These are phyloP conservation scores for Xylariales sp. DNA, from an alignment of 2,329 filamentous ascomycete genomes.

Conservation along the genomic window DNA sequence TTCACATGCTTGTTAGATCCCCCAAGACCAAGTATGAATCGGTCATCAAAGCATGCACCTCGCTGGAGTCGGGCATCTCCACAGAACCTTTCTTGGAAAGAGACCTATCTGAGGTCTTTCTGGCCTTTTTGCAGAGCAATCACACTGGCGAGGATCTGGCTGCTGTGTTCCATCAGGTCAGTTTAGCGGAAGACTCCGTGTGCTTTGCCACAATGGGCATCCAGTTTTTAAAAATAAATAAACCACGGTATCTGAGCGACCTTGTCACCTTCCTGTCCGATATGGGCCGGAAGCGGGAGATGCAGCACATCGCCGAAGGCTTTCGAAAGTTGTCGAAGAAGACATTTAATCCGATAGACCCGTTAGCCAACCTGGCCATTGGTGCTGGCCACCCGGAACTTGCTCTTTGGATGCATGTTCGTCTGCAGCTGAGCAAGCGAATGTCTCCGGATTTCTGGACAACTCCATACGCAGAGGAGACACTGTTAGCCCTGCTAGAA, in stretches of 20 bases:
- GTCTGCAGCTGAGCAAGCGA: slow-evolving; percentile 11
- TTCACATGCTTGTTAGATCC: slow-evolving; percentile 21
- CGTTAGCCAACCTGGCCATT: slow-evolving; percentile 16
- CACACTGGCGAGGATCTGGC: slow-evolving; percentile 8
- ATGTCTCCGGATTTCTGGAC: slow-evolving; percentile 14
- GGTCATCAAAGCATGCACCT: slow-evolving; percentile 13
- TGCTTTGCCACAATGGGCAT: slow-evolving; percentile 11
- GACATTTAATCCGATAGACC: slow-evolving; percentile 7
- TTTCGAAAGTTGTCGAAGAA: slow-evolving; percentile 9
- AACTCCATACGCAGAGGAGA: slow-evolving; percentile 13
- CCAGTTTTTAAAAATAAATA: slow-evolving; percentile 15
- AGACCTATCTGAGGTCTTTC: slow-evolving; percentile 20
- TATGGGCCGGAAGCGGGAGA: slow-evolving; percentile 18
- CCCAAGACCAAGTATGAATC: slow-evolving; percentile 14
- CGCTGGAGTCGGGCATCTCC: slow-evolving; percentile 15
- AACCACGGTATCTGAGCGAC: slow-evolving; percentile 12
- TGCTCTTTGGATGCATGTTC: slow-evolving; percentile 17
- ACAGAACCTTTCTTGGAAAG: slow-evolving; percentile 11
- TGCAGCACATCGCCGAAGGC: slow-evolving; percentile 13
- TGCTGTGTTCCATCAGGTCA: too few relatives aligned
- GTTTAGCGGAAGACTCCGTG: too few relatives aligned
- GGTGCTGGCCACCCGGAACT: slow-evolving; percentile 14
- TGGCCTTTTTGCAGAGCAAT: slow-evolving; percentile 13
- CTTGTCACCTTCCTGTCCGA: slow-evolving; percentile 16
- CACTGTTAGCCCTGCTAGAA: slow-evolving; percentile 13